phyloP scores from a whole-genome alignment of 164 flowering plant genomes.

The Euptelea pleiosperma region DNA sequence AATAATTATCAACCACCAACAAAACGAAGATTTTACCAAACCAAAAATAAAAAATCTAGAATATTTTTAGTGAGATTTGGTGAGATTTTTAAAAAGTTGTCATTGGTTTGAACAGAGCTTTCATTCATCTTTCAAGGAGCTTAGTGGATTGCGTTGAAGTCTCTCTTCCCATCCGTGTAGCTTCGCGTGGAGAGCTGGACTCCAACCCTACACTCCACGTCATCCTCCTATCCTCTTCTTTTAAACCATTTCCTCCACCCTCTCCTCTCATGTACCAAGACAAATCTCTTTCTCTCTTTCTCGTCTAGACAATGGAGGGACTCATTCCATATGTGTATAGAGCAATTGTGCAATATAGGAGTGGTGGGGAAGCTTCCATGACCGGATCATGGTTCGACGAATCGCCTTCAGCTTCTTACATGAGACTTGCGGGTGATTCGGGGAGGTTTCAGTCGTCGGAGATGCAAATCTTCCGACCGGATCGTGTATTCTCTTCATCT shows the following conservation, averaged over 20 bases:
- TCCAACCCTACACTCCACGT: conserved; percentile 37
- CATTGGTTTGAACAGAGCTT: conserved; percentile 30
- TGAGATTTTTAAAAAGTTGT: conserved; percentile 17
- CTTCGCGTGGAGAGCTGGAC: conserved; percentile 33
- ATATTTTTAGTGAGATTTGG: conserved; percentile 22
- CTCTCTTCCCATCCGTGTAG: conserved; percentile 10
- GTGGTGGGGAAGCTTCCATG: conserved; percentile 27
- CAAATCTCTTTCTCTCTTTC: conserved; percentile 6
- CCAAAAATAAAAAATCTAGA: not conserved
- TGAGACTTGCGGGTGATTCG: conserved; percentile 74
- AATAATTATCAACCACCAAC: no score
- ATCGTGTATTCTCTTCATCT: conserved; percentile 25
- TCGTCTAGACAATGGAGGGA: conserved; percentile 59
- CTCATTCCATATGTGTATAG: conserved; percentile 72
- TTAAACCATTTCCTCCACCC: conserved; percentile 1
- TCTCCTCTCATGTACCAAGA: not conserved
- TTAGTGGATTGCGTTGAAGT: conserved; percentile 17
- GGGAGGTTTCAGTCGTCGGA: conserved; percentile 63
- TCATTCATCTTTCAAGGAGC: conserved; percentile 11
- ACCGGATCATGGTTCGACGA: conserved; percentile 42
- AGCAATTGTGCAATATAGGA: conserved; percentile 62
- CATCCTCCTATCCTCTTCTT: conserved; percentile 15
- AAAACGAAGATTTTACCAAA: not conserved
- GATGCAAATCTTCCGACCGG: conserved; percentile 31
- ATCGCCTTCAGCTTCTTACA: conserved; percentile 67